Base-by-base conservation (phyloP, 495 filamentous ascomycete species). In the Sordaria brevicollis region DNA sequence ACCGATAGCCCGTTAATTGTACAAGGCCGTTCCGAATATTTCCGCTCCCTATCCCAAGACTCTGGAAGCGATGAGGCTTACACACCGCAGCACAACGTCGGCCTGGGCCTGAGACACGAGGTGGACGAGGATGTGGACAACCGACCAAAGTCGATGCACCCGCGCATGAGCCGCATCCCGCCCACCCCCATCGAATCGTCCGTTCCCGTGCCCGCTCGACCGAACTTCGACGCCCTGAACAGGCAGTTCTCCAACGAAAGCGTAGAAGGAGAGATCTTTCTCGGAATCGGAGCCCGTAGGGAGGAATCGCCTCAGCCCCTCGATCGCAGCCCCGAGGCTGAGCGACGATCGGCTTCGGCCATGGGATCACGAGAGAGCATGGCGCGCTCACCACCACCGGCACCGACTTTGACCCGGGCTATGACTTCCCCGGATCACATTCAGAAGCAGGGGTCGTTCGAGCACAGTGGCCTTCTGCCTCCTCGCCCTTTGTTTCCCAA, bases 1-100 rank as follows among this genome's bases (percentile, higher is more conserved):
- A 91, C 94, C 49, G 91, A 91, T 33, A 90, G 91, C 73, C 83
- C 83, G 17, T 74, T 85, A 67, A 76, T 93, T 86, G 74, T 88
- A 88, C 76, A 91, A 83, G 73, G 85, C 65, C 86, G 92, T 66
- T 91, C 91, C 3, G 89, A 88, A 33, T 96, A 92, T 78, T 91
- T 91, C 73, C 87, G 91, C 38, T 89, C 89, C 36, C 69, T 83
- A 70, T 86, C 85, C 4, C 75, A 82, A 73, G 79, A 85, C 54
- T 79, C 81, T 15, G 75, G 79, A 38, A 78, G 81, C 67, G 78
- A 83, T 57, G 72, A 76, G 34, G 76, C 83, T 70, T 57, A 71
- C 67, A 67, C 69, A 4, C 70, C 78, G 54, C 74, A 72, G 43
- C 74, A 72, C 39, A 79, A 71, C 41, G 74, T 81, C 36, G 83